Conservation (phyloP, 2,329 filamentous ascomycete species). For the Aspergillus amoenus region DNA sequence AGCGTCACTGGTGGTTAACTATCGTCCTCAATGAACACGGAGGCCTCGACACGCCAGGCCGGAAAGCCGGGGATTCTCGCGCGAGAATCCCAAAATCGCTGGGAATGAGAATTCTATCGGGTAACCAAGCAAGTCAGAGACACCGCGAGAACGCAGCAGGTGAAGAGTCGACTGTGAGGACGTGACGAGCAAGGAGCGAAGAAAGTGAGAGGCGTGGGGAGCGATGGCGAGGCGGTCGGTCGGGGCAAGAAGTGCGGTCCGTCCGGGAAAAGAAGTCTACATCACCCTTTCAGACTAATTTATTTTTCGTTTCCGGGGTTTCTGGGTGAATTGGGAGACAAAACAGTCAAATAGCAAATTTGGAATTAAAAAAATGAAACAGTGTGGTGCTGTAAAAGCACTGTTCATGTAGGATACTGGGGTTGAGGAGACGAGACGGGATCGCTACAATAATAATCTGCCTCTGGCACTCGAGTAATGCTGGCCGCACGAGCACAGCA, state of each 20-base stretch:
- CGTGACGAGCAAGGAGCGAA: conserved; percentile 10
- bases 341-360: neutral
- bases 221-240: conserved; percentile 27
- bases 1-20: conserved; percentile 18
- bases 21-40: conserved; percentile 13
- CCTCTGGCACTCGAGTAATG: neutral
- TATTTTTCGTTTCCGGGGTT: neutral
- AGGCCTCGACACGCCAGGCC: conserved; percentile 18
- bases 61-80: conserved; percentile 19
- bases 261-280: conserved; percentile 4
- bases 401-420: neutral
- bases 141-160: neutral
- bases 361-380: neutral
- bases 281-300: neutral
- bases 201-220: conserved; percentile 23
- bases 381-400: neutral
- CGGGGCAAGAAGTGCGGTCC: conserved; percentile 16
- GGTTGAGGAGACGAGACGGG: neutral
- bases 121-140: neutral
- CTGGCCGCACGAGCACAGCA: conserved; percentile 12
- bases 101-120: neutral
- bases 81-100: conserved; percentile 15
- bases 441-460: neutral
- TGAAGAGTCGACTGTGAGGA: conserved; percentile 1
- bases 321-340: neutral